Evolutionary conservation across 768 basidiomycete species (phyloP).

Genomic region (Tulasnella sp.): DNA sequence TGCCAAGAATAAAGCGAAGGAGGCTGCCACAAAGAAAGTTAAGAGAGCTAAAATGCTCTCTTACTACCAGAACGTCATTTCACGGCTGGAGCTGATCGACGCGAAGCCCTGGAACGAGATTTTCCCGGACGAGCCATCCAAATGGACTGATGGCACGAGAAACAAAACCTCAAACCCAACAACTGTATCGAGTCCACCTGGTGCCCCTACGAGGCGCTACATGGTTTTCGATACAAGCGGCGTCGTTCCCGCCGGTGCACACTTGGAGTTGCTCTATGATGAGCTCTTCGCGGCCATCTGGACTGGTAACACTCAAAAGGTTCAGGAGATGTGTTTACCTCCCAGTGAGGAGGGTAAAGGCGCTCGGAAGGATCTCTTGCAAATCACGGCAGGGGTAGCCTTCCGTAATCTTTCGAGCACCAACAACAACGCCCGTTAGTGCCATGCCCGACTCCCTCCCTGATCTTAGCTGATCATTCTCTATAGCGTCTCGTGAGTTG

Average conservation of each 20-base stretch:
- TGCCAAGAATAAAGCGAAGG: not conserved
- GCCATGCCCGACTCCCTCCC: too few species aligned
- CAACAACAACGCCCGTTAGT: not conserved
- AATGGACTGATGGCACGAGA: slow-evolving; percentile 18
- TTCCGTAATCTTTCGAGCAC: slow-evolving; percentile 20
- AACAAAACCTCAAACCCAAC: slow-evolving; percentile 12
- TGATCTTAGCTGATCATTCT: too few species aligned
- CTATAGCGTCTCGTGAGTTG: slow-evolving; percentile 16
- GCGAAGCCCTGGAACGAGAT: slow-evolving; percentile 39
- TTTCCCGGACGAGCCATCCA: slow-evolving; percentile 25
- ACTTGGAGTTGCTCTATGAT: slow-evolving; percentile 36
- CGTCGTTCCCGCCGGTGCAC: slow-evolving; percentile 22
- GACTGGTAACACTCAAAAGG: slow-evolving; percentile 39
- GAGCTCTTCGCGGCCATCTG: slow-evolving; percentile 49
- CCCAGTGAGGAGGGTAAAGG: slow-evolving; percentile 22
- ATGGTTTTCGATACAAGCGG: too few species aligned
- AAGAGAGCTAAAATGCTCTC: slow-evolving; percentile 27
- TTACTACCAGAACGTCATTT: slow-evolving; percentile 30
- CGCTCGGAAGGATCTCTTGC: not conserved
- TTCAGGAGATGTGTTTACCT: slow-evolving; percentile 48
- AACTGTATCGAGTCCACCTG: not conserved
- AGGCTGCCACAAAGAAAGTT: not conserved
- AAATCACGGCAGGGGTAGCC: not conserved
- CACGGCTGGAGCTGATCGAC: slow-evolving; percentile 27
- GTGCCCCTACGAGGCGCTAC: too few species aligned